Base-by-base conservation (phyloP, 2,329 filamentous ascomycete genomes). In the Delphinella strobiligena region DNA sequence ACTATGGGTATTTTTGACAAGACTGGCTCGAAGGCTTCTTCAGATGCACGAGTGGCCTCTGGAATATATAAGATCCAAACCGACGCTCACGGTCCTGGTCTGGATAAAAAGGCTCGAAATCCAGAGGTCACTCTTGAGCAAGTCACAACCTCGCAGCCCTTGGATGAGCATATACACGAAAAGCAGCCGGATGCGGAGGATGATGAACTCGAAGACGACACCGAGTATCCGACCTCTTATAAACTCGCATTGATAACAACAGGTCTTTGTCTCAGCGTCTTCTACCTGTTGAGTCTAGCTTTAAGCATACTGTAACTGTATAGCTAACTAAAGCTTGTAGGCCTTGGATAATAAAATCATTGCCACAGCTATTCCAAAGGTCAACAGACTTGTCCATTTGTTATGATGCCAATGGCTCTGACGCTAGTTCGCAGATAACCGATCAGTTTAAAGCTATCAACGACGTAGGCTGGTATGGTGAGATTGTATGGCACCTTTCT, bases 201-300 rank as follows among this genome's bases (percentile, higher is more conserved):
- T 2, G 38, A 44, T 9, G 38, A 35, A 19, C 43, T 45, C 11
- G 49, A 46, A 7, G 40, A 42, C 4, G 55, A 60, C 3, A 49
- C 55, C 17, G 49, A 57, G n/a, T 63, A 62, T 31, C 61, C 61
- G 1, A 54, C 51, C 14, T 37, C 43, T 1, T 49, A 49, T 41
- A 54, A 59, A 42, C 50, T 61, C 15, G 41, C 42, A 1, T 45
- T 60, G 15, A 61, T 62, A 46, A 55, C 54, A 11, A 50, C 55
- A 18, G 59, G 56, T 5, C 44, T 63, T 9, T 55, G 53, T 40
- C 47, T 62, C n/a, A 52, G 56, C 2, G 52, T 59, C 18, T 56
- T 59, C 43, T 55, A 50, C 36, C 49, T 59, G n/a, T n/a, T n/a
- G n/a, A n/a, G n/a, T n/a, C n/a, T n/a, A n/a, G n/a, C n/a, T n/a